Base-by-base conservation (phyloP, 1,284 basidiomycete genomes). In the Apiotrichum siamense region DNA sequence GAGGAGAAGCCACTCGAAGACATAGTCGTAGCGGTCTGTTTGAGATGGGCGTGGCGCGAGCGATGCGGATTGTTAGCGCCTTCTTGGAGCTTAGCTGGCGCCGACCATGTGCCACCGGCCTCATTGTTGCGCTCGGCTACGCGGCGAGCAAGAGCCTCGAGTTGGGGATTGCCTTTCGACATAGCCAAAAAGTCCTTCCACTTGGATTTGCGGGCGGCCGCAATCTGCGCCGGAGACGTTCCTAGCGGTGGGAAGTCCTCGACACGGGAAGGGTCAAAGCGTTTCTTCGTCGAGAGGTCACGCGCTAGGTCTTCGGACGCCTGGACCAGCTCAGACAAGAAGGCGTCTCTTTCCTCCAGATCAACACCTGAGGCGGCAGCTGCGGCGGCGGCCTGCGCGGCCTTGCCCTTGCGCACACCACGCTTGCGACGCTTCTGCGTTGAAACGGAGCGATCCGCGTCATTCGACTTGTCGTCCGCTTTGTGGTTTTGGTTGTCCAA, bases 251-350 rank as follows among this genome's bases (percentile, higher is more conserved):
- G 73, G 54, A 75, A 75, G 39, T 73, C 68, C 47, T 65, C 63
- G 20, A 60, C 50, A 20, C 61, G 54, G 15, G 52, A 60, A 9
- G 61, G 48, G 45, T 67, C 65, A 38, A 66, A 57, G 21, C 54
- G 58, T 44, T 57, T 64, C 41, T 61, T 59, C 47, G 70, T 70
- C 31, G 67, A 70, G 26, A 93, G 81, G 74, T 92, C 87, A 54
- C 89, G 80, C 15, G 87, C 90, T 26, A 93, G 79, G 9, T 82
- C 79, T 67, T 93, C 87, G 5, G 85, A 87, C 1, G 86, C 88
- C 44, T 79, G 79, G 4, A 88, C 88, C 29, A 92, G 80, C 9
- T 83, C 84, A 12, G 80, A 79, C 55, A 87, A 75, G 9, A 74
- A 55, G 3, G 65, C 68, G 47, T 76, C 74, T 10, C 70, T 62